Evolutionary conservation across 1,139 yeast genomes (phyloP), one percentile per base, ranked within the genome.

Genomic region (Sugiyamaella novakii): DNA sequence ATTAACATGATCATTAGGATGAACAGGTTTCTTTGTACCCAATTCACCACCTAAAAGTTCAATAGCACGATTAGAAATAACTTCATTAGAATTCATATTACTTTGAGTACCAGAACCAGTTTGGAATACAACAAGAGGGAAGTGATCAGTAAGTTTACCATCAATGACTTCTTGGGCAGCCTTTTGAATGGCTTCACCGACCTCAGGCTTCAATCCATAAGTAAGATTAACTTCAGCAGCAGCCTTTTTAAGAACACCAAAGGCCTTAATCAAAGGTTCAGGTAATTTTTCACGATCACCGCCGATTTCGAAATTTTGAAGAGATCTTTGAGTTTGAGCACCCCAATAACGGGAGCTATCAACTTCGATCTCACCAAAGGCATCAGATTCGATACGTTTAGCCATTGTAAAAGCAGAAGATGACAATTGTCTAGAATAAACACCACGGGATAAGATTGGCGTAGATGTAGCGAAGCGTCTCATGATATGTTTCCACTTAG

Each of bases 31-130:
- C 76, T 92, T 92, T 56, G 96, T 83, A 51, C 98, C 98, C 67
- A 84, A 73, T 66, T 77, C 78, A 56, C 98, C 98, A 54, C 97
- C 98, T 59, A 92, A 78, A 50, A 92, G 67, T 74, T 92, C 98
- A 72, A 92, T 92, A 59, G 98, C 98, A 64, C 98, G 81, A 79
- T 92, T 94, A 49, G 97, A 88, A 65, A 92, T 92, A 59, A 92
- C 98, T 75, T 92, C 98, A 70, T 92, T 92, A 65, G 98, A 96
- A 71, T 92, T 91, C 98, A 92, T 92, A 78, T 92, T 92, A 58
- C 95, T 84, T 74, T 92, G 98, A 54, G 98, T 92, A 69, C 98
- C 98, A 15, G 96, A 87, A 52, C 98, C 98, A 53, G 98, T 92
- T 76, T 92, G 98, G 83, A 87, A 92, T 43, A 92, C 97, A 55